phyloP scores from a whole-genome alignment of 129 eudicot genomes.

The Pseudognaphalium luteoalbum region DNA sequence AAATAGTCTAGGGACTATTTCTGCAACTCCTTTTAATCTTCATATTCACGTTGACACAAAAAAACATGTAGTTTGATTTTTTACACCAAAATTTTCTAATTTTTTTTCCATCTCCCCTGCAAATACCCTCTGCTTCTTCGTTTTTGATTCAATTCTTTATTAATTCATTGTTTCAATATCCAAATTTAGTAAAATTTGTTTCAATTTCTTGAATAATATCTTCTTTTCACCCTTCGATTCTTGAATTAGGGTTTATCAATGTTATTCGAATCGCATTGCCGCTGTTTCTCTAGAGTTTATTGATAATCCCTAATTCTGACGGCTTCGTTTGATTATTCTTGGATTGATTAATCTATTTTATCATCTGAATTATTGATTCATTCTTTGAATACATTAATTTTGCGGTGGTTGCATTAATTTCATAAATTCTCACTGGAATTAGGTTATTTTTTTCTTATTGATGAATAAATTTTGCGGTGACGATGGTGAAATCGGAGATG shows the following conservation, averaged over 20 bases:
- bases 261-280: constrained; percentile 13
- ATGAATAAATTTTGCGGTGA: constrained; percentile 7
- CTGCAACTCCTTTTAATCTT: background rate
- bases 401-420: background rate
- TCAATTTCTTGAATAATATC: constrained; percentile 9
- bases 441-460: constrained; percentile 30
- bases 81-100: background rate
- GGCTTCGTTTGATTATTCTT: background rate
- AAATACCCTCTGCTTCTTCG: constrained; percentile 1
- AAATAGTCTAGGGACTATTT: background rate
- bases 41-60: too few species aligned
- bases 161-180: constrained; percentile 1
- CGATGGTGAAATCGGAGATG: constrained; percentile 41
- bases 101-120: constrained; percentile 3
- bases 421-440: background rate
- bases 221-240: constrained; percentile 13
- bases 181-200: background rate
- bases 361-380: background rate
- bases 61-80: too few species aligned
- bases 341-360: constrained; percentile 9
- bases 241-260: constrained; percentile 33
- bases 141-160: constrained; percentile 7
- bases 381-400: background rate
- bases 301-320: constrained; percentile 17
- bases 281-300: background rate